Percentiles rank a stretch among this genome's conserved stretches.
Conservation (phyloP, 768 basidiomycete species). For the Tremella yokohamensis region DNA sequence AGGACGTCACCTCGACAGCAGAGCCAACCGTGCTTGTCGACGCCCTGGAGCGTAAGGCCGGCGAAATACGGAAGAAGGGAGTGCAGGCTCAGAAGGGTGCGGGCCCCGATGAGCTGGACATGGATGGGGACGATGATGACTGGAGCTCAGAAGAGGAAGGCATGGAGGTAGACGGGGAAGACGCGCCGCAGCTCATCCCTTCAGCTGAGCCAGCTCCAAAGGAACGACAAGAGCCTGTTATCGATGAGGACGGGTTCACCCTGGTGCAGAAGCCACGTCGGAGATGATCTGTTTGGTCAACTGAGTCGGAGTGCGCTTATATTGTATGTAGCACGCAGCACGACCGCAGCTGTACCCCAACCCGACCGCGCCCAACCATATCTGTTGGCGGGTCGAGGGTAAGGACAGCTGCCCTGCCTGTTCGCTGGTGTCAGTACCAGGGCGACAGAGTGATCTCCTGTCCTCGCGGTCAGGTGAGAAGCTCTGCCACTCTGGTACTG, state of each 20-base stretch:
- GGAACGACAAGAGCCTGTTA: conserved; percentile 62
- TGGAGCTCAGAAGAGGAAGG: conserved; percentile 30
- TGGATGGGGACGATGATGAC: conserved; percentile 30
- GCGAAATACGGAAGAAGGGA: conserved; percentile 23
- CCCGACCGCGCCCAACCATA: too few relatives aligned
- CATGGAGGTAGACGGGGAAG: conserved; percentile 51
- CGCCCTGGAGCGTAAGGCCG: conserved; percentile 59
- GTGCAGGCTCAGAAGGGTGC: conserved; percentile 28
- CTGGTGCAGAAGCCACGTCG: conserved; percentile 56
- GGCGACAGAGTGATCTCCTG: too few relatives aligned
- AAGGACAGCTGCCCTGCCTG: too few relatives aligned
- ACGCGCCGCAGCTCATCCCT: conserved; percentile 59
- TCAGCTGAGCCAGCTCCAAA: conserved; percentile 19
- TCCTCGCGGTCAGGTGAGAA: too few relatives aligned
- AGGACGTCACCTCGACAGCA: conserved; percentile 48
- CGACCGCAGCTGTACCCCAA: too few relatives aligned
- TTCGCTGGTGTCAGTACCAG: too few relatives aligned
- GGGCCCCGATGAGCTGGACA: conserved; percentile 28
- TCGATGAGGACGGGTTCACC: conserved; percentile 92
- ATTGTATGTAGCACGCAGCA: too few relatives aligned
- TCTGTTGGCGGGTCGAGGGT: too few relatives aligned
- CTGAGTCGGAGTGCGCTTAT: too few relatives aligned
- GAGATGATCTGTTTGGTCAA: neutral
- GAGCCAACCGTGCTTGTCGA: conserved; percentile 58
- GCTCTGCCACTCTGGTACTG: too few relatives aligned